Percentiles rank a stretch among this genome's conserved stretches.
Evolutionary conservation across 163 green algal species (phyloP).

Genomic region (Scenedesmus sp.): DNA sequence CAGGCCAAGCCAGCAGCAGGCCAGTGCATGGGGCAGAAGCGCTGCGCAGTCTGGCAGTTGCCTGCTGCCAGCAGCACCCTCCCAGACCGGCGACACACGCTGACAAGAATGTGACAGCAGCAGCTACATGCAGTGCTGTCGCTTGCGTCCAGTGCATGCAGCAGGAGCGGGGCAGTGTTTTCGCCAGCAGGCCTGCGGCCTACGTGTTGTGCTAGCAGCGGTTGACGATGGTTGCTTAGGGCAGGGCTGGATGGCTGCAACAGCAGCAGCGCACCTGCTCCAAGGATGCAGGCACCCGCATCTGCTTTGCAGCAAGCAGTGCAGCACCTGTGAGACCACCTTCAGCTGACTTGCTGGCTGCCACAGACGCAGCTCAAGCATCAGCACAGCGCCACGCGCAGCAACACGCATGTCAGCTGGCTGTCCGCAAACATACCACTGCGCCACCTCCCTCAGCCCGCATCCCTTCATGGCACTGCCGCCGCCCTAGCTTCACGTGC

Average conservation of each 20-base stretch:
- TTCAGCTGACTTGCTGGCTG: neutral
- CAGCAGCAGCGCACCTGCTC: neutral
- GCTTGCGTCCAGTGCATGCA: neutral
- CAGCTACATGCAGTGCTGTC: neutral
- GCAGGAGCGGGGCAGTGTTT: neutral
- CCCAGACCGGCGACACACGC: neutral
- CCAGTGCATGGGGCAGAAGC: neutral
- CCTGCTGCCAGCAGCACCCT: no score
- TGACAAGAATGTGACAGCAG: neutral
- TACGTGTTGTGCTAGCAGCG: neutral
- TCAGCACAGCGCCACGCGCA: neutral
- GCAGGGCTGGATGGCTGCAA: neutral
- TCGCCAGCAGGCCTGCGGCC: neutral
- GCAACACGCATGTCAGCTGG: no score
- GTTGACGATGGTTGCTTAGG: neutral
- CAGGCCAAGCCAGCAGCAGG: constrained; percentile 35
- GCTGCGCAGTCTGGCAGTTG: neutral
- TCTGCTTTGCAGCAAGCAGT: neutral
- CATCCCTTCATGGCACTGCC: no score
- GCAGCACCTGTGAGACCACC: neutral
- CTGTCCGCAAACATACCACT: no score
- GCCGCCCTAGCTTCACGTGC: neutral
- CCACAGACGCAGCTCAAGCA: neutral
- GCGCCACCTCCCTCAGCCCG: no score
- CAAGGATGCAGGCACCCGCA: neutral